Base-by-base conservation (phyloP, 257 asterid genomes). In the Buddleja alternifolia region DNA sequence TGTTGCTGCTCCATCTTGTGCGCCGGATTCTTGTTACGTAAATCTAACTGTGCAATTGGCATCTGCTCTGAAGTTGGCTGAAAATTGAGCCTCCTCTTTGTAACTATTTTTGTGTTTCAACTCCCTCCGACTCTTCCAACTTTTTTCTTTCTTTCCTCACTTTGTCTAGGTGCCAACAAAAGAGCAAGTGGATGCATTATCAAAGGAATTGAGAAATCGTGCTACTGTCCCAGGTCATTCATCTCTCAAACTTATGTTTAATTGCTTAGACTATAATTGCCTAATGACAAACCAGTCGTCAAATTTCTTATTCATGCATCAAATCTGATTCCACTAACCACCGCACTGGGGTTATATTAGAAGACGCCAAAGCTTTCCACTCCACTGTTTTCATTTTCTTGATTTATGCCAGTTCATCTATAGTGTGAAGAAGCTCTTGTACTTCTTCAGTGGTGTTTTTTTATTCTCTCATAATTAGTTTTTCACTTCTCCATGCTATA, bases 161-260 rank as follows among this genome's bases (percentile, higher is more conserved):
- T 68, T 76, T 51, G 8, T 55, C 46, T 63, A 86, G 93, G 93
- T 84, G 46, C 93, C 93, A 36, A 75, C 93, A 68, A 84, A 80
- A 60, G 79, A 84, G 66, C 93, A 86, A 82, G 93, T 82, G 67
- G 84, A 77, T 64, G 77, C 86, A 19, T 68, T 86, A 66, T 80
- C 93, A 36, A 73, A 79, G 80, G 93, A 86, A 32, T 69, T 86
- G 80, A 81, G 77, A 68, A 77, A 80, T 63, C 93, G 93, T 72
- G 89, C 93, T 45, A 76, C 77, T 34, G 63, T 86, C 69, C 93
- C 93, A 72, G 90, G 93, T 86, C 15, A 2, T 48, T 58, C 17
- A 47, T 23, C 73, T 40, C 68, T 37, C 70, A 58, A 16, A 17
- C 61, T 66, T 47, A 20, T 64, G 3, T 17, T 21, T 10, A 45